phyloP scores from a whole-genome alignment of 257 asterid genomes.

The Solanum medicagineum region DNA sequence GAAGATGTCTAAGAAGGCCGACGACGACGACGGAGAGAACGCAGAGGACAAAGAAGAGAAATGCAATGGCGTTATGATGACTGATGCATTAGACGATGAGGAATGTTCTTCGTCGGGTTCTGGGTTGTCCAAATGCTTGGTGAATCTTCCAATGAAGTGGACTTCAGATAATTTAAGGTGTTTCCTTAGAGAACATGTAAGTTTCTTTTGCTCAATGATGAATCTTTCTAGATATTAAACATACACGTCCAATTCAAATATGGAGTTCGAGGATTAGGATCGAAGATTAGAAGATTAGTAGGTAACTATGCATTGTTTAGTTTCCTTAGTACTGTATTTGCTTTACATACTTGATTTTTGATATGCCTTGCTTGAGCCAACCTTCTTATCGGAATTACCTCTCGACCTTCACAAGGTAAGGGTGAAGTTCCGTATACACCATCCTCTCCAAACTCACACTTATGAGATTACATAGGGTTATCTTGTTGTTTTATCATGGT shows the following conservation, averaged over 20 bases:
- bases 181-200: not conserved
- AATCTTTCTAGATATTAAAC: not conserved
- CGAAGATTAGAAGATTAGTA: not conserved
- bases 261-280: not conserved
- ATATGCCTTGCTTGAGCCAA: not conserved
- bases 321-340: not conserved
- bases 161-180: conserved; percentile 52
- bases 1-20: conserved; percentile 39
- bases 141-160: conserved; percentile 91
- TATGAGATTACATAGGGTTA: not conserved
- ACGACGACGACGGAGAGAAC: not conserved
- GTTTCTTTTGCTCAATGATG: not conserved
- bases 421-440: not conserved
- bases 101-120: conserved; percentile 14
- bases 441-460: not conserved
- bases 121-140: conserved; percentile 59
- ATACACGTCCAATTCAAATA: not conserved
- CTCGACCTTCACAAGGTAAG: not conserved
- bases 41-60: conserved; percentile 5
- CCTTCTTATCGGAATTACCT: not conserved
- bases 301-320: not conserved
- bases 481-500: not conserved
- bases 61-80: conserved; percentile 59
- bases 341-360: not conserved
- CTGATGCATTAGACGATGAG: conserved; percentile 54